Evolutionary conservation across 129 eudicot species (phyloP).

Genomic region (Heracleum sosnowskyi): DNA sequence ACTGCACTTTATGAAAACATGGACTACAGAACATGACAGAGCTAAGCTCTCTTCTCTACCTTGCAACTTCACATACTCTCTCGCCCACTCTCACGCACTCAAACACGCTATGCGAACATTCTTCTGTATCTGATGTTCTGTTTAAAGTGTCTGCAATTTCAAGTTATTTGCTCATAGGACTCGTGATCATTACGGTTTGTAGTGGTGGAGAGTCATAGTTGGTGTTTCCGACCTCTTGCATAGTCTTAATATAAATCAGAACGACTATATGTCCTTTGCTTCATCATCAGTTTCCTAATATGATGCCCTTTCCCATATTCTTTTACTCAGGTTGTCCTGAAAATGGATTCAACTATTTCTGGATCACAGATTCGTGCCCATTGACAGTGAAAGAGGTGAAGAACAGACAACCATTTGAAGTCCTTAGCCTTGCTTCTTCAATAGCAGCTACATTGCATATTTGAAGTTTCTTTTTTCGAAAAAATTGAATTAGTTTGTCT

Average conservation of each 20-base stretch:
- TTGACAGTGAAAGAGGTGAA: constrained; percentile 83
- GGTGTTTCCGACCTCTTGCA: not conserved
- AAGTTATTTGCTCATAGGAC: not conserved
- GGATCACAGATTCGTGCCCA: constrained; percentile 98
- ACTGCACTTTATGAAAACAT: not conserved
- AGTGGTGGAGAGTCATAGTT: not conserved
- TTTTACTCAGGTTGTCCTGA: constrained; percentile 51
- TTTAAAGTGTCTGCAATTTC: not conserved
- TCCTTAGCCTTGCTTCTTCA: constrained; percentile 75
- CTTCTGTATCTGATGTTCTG: not conserved
- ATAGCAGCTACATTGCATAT: constrained; percentile 93
- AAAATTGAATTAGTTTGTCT: not conserved
- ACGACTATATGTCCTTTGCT: not conserved
- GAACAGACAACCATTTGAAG: constrained; percentile 75
- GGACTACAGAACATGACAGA: not conserved
- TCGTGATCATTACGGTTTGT: not conserved
- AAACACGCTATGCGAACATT: not conserved
- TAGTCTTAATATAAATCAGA: not conserved
- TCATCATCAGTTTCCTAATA: not conserved
- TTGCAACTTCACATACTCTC: not conserved
- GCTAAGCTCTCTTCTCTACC: not conserved
- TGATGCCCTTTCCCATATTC: not conserved
- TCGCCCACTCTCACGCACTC: not conserved
- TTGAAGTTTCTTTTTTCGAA: not conserved
- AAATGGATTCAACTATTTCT: constrained; percentile 68